phyloP scores from a whole-genome alignment of 2,329 filamentous ascomycete species.

The Nemania sp. region DNA sequence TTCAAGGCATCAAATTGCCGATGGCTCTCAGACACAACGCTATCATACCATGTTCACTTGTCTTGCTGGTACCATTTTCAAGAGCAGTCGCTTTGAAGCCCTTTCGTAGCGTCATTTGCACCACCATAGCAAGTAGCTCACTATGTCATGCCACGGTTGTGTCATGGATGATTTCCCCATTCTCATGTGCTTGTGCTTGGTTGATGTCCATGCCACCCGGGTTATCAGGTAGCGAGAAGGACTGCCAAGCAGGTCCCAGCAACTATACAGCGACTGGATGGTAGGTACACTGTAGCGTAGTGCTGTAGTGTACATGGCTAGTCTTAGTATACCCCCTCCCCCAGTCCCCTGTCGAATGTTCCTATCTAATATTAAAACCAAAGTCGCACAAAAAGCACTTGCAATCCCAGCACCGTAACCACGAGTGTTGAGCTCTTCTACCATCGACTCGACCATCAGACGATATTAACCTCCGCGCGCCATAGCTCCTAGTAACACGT shows the following conservation, averaged over 20 bases:
- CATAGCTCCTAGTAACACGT: constrained; percentile 36
- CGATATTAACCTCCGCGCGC: constrained; percentile 36
- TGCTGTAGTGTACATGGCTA: constrained; percentile 30
- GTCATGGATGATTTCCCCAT: constrained; percentile 32
- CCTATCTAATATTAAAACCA: constrained; percentile 44
- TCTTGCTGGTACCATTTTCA: constrained; percentile 24
- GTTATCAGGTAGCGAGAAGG: constrained; percentile 33
- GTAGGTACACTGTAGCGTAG: constrained; percentile 31
- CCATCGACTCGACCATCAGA: constrained; percentile 36
- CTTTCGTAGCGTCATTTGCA: constrained; percentile 19
- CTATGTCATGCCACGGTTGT: constrained; percentile 22
- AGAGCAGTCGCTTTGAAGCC: constrained; percentile 14
- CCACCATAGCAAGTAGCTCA: constrained; percentile 16
- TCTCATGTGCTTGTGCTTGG: constrained; percentile 36
- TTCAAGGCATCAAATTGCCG: constrained; percentile 18
- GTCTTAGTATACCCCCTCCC: constrained; percentile 27
- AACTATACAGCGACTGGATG: constrained; percentile 37
- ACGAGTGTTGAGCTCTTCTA: constrained; percentile 38
- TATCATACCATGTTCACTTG: constrained; percentile 26
- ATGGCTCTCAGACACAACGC: constrained; percentile 25
- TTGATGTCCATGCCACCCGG: constrained; percentile 35
- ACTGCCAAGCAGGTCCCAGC: constrained; percentile 38
- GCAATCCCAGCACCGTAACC: constrained; percentile 37
- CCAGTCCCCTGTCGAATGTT: constrained; percentile 38
- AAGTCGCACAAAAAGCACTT: constrained; percentile 44